Conservation (phyloP, 2,329 filamentous ascomycete genomes). For the Alternaria brassicae region DNA sequence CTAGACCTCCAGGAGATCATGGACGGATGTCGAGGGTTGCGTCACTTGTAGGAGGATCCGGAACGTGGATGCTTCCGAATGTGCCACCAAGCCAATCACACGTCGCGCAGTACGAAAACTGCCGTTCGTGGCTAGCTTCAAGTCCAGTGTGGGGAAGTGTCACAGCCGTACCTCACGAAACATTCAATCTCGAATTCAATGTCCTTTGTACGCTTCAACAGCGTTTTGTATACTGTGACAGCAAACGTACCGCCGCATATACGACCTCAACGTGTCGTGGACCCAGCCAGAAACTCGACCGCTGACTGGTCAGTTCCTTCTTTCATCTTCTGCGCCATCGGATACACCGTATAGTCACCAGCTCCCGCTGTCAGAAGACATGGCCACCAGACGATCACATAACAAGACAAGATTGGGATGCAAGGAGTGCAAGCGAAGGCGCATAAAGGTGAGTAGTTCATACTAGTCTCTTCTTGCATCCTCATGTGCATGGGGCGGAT, state of each 20-base stretch:
- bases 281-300: not conserved
- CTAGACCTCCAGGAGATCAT: not conserved
- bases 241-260: not conserved
- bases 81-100: slow-evolving; percentile 19
- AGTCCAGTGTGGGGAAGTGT: slow-evolving; percentile 14
- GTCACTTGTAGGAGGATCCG: slow-evolving; percentile 1
- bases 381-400: slow-evolving; percentile 44
- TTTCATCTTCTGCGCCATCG: not conserved
- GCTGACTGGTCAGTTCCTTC: not conserved
- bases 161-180: slow-evolving; percentile 18
- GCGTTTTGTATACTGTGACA: not conserved
- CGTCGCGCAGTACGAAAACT: slow-evolving; percentile 23
- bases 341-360: slow-evolving; percentile 12
- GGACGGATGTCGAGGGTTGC: not conserved
- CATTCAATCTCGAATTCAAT: slow-evolving; percentile 4
- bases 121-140: slow-evolving; percentile 17
- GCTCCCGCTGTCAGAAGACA: slow-evolving; percentile 11
- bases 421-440: slow-evolving; percentile 44
- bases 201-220: slow-evolving; percentile 17
- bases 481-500: not conserved
- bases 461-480: not conserved
- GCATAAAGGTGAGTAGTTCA: slow-evolving; percentile 43
- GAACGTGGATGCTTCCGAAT: not conserved
- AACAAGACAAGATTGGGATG: slow-evolving; percentile 48
- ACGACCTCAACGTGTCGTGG: slow-evolving; percentile 11